Base-by-base conservation (phyloP, 805 yeast genomes). In the Starmerella bombicola region DNA sequence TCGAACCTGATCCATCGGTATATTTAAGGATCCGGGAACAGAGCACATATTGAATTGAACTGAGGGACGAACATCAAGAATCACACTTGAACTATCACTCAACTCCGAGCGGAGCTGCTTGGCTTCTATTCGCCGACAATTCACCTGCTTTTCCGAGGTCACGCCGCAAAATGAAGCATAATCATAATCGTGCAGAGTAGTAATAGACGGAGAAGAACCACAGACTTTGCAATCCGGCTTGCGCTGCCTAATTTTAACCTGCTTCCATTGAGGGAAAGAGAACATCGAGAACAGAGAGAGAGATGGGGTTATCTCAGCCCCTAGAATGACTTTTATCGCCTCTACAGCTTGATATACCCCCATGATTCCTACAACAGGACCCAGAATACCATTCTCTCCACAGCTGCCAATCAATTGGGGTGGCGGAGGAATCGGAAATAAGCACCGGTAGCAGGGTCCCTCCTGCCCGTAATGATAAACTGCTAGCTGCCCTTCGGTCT, bases 361-460 rank as follows among this genome's bases (percentile, higher is more conserved):
- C 56, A 88, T 74, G 1, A 84, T 52, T 0, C 98, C 99, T 41
- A 91, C 93, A n/a, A 86, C 91, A 0, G 97, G 94, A 0, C 98
- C 98, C 20, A 91, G 59, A 0, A 88, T 93, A 4, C 96, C 96
- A 3, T 94, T 93, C 59, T 85, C 97, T 12, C 81, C 73, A 53
- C 99, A 91, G 0, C 93, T 71, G 0, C 84, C 72, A 1, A 86
- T 84, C 1, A 80, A 67, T 43, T 74, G 77, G 1, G 95, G 81
- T 1, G 86, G 75, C 0, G 98, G 96, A 0, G 97, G 95, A 6
- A 64, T 64, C 0, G 98, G 97, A 51, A 81, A 83, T 60, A 86
- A 76, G 56, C 99, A 91, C 45, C 99, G 65, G 56, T 91, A 91
- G 57, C 99, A 91, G 0, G 99, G 99, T 8, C 47, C 45, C 0